These are phyloP conservation scores for Leccinum pellstonianum DNA, from an alignment of 768 basidiomycete species.

Conservation along the genomic window DNA sequence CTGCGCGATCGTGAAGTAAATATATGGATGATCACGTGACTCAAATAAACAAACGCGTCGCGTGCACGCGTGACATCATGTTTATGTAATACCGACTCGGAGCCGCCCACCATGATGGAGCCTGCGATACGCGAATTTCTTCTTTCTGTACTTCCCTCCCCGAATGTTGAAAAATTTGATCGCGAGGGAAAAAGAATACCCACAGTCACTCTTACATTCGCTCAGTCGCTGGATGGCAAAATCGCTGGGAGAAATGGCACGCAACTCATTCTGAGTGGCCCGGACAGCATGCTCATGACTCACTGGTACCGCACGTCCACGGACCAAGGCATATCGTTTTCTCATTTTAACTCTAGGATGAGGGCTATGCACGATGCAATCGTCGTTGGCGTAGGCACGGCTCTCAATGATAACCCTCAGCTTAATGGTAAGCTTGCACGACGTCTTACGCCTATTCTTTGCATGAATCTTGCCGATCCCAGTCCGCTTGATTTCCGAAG, in stretches of 20 bases:
- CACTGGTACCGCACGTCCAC: constrained; percentile 61
- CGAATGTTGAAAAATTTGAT: constrained; percentile 12
- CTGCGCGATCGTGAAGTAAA: neutral
- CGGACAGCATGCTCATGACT: constrained; percentile 89
- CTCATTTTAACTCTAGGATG: constrained; percentile 55
- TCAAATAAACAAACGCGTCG: constrained; percentile 1
- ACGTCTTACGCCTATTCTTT: neutral
- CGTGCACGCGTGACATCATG: neutral
- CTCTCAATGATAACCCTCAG: constrained; percentile 89
- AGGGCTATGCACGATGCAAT: constrained; percentile 92
- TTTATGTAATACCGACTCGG: neutral
- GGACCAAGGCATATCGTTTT: neutral
- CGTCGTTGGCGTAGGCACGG: constrained; percentile 86
- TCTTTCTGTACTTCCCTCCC: constrained; percentile 27
- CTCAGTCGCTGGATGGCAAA: constrained; percentile 83
- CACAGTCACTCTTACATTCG: constrained; percentile 78
- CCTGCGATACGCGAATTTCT: constrained; percentile 26
- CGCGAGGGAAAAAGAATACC: constrained; percentile 39
- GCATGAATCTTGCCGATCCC: neutral
- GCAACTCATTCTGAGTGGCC: constrained; percentile 81
- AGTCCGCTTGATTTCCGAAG: constrained; percentile 58
- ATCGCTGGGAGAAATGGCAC: constrained; percentile 74
- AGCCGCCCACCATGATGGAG: neutral
- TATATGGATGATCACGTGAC: constrained; percentile 10
- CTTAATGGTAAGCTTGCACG: constrained; percentile 69